These are phyloP conservation scores for Ceratobasidium sp. DNA, from an alignment of 1,284 basidiomycete genomes.

Conservation along the genomic window DNA sequence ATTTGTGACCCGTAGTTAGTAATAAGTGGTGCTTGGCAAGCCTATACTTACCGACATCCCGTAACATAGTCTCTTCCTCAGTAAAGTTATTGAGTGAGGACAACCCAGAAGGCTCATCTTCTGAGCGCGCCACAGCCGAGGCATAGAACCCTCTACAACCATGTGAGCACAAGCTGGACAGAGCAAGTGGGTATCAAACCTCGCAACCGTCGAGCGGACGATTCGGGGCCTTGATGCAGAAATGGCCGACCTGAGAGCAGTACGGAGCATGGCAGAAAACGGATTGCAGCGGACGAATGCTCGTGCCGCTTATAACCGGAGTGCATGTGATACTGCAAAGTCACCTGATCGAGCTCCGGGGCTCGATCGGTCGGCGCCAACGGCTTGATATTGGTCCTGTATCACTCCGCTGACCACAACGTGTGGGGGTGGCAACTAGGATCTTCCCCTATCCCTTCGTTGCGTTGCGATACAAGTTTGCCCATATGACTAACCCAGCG, in stretches of 20 bases:
- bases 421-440: not conserved
- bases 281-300: conserved; percentile 3
- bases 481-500: not conserved
- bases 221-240: not conserved
- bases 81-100: conserved; percentile 81
- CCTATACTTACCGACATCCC: conserved; percentile 74
- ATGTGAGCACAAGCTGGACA: not conserved
- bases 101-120: conserved; percentile 44
- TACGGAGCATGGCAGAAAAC: conserved; percentile 28
- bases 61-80: conserved; percentile 90
- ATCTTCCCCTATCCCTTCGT: not conserved
- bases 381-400: not conserved
- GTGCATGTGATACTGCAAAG: conserved; percentile 9
- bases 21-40: not conserved
- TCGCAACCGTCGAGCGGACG: not conserved
- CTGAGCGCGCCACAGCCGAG: conserved; percentile 15
- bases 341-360: conserved; percentile 6
- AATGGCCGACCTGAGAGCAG: conserved; percentile 3
- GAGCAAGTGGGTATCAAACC: not conserved
- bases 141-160: conserved; percentile 20
- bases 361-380: not conserved
- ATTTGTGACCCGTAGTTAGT: conserved; percentile 10
- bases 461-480: not conserved
- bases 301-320: conserved; percentile 2
- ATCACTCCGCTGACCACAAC: not conserved